These are phyloP conservation scores for Cucumis melo DNA, from an alignment of 306 rosid species.

Conservation along the genomic window DNA sequence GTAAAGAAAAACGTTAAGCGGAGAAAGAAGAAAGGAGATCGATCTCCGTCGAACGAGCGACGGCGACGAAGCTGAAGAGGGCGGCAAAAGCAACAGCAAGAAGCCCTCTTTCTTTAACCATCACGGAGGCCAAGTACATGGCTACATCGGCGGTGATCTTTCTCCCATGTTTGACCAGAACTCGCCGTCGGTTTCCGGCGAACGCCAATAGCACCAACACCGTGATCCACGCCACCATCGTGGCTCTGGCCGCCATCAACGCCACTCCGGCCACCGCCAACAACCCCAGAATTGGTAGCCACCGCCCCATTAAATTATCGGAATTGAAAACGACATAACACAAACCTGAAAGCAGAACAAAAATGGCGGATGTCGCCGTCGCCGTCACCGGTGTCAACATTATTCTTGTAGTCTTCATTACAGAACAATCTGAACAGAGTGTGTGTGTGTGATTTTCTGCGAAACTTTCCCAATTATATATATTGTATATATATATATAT, in stretches of 20 bases:
- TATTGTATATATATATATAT: background rate
- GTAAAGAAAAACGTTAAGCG: background rate
- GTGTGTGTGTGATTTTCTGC: background rate
- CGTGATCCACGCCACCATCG: slow-evolving; percentile 49
- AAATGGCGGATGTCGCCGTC: background rate
- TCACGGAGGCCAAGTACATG: slow-evolving; percentile 17
- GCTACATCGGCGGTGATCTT: slow-evolving; percentile 41
- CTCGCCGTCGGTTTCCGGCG: slow-evolving; percentile 43
- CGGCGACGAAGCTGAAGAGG: slow-evolving; percentile 29
- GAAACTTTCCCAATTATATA: background rate
- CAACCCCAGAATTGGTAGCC: slow-evolving; percentile 8
- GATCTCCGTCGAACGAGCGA: slow-evolving; percentile 6
- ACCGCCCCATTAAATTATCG: background rate
- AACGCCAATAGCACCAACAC: slow-evolving; percentile 44
- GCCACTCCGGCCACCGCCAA: background rate
- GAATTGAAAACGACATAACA: background rate
- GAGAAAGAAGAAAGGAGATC: background rate
- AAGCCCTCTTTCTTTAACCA: slow-evolving; percentile 30
- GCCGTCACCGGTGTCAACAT: background rate
- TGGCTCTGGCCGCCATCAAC: slow-evolving; percentile 29
- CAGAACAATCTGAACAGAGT: background rate
- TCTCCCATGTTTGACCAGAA: slow-evolving; percentile 34
- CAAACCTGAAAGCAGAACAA: background rate
- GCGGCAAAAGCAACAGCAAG: slow-evolving; percentile 36
- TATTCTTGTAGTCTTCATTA: background rate